Conservation (phyloP, 164 flowering plant species). For the Nelumbo lutea region DNA sequence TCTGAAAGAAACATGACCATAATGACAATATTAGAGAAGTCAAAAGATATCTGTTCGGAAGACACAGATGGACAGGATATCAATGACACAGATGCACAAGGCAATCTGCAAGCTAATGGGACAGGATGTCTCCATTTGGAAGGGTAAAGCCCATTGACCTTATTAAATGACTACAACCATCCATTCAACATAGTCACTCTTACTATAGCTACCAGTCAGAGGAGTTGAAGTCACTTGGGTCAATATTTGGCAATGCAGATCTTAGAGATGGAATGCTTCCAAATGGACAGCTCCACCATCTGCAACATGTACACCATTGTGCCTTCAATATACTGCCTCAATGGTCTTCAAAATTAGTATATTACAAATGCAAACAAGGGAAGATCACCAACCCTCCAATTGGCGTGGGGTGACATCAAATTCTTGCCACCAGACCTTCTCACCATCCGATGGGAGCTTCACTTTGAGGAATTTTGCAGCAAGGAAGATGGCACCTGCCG, state of each 20-base stretch:
- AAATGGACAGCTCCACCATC: neutral
- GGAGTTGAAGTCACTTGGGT: neutral
- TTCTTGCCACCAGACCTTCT: slow-evolving; percentile 92
- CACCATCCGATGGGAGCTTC: slow-evolving; percentile 79
- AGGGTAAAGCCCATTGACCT: neutral
- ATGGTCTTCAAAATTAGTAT: neutral
- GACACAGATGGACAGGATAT: neutral
- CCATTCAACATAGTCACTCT: neutral
- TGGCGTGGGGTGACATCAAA: slow-evolving; percentile 89
- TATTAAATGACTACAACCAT: neutral
- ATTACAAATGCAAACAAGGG: neutral
- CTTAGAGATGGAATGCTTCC: neutral
- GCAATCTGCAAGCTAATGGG: neutral
- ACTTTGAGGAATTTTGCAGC: slow-evolving; percentile 88
- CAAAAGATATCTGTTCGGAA: too few species aligned
- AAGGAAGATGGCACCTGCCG: slow-evolving; percentile 87
- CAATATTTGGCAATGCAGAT: neutral
- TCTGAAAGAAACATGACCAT: slow-evolving; percentile 45
- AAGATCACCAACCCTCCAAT: slow-evolving; percentile 66
- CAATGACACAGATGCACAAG: neutral
- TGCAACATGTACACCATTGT: neutral
- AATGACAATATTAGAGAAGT: neutral
- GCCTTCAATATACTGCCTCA: neutral
- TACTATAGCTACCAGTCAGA: too few species aligned
- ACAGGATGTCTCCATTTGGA: neutral